Evolutionary conservation across 768 basidiomycete species (phyloP).

Genomic region (Rhizopogon salebrosus): DNA sequence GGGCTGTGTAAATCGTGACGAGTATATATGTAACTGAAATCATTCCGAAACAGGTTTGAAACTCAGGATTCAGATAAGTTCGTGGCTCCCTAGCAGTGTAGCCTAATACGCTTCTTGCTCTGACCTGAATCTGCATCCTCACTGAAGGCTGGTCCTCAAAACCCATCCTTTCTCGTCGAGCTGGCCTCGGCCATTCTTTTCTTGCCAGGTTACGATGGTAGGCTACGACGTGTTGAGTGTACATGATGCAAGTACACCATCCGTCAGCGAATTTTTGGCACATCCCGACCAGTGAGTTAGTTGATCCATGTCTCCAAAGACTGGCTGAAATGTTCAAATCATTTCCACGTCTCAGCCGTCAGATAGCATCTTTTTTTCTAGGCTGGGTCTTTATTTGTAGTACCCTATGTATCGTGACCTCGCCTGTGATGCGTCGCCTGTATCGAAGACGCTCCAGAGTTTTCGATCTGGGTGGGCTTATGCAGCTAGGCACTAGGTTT

Average conservation of each 20-base stretch:
- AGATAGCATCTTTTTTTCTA: conserved; percentile 33
- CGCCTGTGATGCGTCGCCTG: conserved; percentile 1
- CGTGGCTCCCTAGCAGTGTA: neutral
- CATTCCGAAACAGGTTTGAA: neutral
- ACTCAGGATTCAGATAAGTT: neutral
- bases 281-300: conserved; percentile 30
- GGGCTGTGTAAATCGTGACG: neutral
- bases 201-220: neutral
- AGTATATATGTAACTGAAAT: neutral
- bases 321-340: no score
- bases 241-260: conserved; percentile 3
- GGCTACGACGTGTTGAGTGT: neutral
- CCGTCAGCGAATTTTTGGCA: conserved; percentile 18
- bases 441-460: neutral
- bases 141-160: conserved; percentile 9
- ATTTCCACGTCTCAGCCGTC: conserved; percentile 21
- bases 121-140: neutral
- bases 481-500: neutral
- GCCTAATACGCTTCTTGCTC: neutral
- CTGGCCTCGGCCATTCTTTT: conserved; percentile 17
- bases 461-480: neutral
- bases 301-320: neutral
- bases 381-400: conserved; percentile 37
- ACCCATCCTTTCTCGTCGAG: conserved; percentile 9
- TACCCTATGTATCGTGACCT: conserved; percentile 20